Percentiles rank a stretch among this genome's conserved stretches.
phyloP scores from a whole-genome alignment of 2,329 filamentous ascomycete genomes.

The Atkinsonella hypoxylon region DNA sequence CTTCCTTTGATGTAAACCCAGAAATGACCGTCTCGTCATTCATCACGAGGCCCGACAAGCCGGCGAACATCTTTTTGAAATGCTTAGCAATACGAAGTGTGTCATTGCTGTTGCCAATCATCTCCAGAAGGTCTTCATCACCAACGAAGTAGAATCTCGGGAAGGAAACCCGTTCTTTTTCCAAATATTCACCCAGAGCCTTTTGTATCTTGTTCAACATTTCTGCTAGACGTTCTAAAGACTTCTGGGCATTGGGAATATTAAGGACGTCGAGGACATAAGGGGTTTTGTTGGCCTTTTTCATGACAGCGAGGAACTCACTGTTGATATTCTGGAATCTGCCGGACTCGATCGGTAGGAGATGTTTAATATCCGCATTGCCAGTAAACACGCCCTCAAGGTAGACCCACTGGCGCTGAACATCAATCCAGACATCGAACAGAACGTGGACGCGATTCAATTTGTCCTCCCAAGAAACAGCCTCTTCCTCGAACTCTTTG shows the following conservation, averaged over 20 bases:
- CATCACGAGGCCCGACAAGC: conserved; percentile 79
- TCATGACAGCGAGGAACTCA: conserved; percentile 98
- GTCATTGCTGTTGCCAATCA: conserved; percentile 98
- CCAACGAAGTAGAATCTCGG: conserved; percentile 99
- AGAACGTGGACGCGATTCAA: conserved; percentile 93
- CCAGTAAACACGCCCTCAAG: conserved; percentile 97
- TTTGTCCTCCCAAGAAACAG: conserved; percentile 93
- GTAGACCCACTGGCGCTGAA: conserved; percentile 99
- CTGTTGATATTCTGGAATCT: conserved; percentile 99
- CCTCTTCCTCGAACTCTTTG: conserved; percentile 98
- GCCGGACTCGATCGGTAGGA: conserved; percentile 90
- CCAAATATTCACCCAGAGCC: conserved; percentile 93
- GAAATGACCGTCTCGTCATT: conserved; percentile 79
- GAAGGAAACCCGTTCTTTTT: conserved; percentile 94
- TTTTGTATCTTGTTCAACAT: conserved; percentile 98
- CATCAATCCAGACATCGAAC: conserved; percentile 99
- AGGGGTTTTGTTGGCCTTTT: conserved; percentile 95
- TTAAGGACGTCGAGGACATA: conserved; percentile 92
- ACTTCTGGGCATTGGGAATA: conserved; percentile 92
- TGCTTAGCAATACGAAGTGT: conserved; percentile 94
- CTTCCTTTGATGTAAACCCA: conserved; percentile 91
- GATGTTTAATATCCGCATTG: conserved; percentile 96
- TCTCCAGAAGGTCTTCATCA: conserved; percentile 95
- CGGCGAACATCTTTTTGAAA: conserved; percentile 99
- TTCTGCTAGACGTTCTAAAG: conserved; percentile 88